Base-by-base conservation (phyloP, 2,329 filamentous ascomycete genomes). In the Karstenula rhodostoma region DNA sequence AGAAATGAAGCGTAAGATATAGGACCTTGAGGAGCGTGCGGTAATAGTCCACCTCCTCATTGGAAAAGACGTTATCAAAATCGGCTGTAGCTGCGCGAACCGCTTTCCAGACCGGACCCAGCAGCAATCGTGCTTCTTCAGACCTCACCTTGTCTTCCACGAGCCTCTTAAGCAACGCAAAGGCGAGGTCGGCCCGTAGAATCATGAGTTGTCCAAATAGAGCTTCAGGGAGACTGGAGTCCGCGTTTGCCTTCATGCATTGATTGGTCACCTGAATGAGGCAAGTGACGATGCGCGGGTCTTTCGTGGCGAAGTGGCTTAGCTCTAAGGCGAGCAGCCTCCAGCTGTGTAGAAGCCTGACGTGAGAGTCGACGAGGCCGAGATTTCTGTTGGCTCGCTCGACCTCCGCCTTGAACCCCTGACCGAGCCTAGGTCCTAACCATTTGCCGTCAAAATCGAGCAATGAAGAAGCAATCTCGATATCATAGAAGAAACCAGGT, bases 301-400 rank as follows among this genome's bases (percentile, higher is more conserved):
- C 83, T 19, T 82, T 80, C 55, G 81, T 79, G 37, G 85, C 83
- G 43, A 85, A 81, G n/a, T 87, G 87, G 74, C 90, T 92, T 51
- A 99, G 85, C 72, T 97, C 94, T 52, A 95, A 84, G 15, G 94
- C 87, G 9, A 99, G 84, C 60, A 92, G 89, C 75, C 96, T 94
- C 93, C 94, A 98, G 57, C 92, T 91, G 69, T 92, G 89, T 65
- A 97, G 90, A 19, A 99, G 86, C 46, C 88, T 86, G 66, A 95
- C 89, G 80, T 99, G 93, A 25, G 94, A 92, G 76, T 98, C 93
- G 35, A 99, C 93, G 35, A 97, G 83, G 25, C 94, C 96, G 55
- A 99, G 78, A 77, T 99, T 98, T 63, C 90, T 82, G 76, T 99
- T 99, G 44, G 94, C 95, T 62, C 89, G 88, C 70, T 89, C 87